These are phyloP conservation scores for Boeremia lycopersici DNA, from an alignment of 2,329 filamentous ascomycete species.

Conservation along the genomic window DNA sequence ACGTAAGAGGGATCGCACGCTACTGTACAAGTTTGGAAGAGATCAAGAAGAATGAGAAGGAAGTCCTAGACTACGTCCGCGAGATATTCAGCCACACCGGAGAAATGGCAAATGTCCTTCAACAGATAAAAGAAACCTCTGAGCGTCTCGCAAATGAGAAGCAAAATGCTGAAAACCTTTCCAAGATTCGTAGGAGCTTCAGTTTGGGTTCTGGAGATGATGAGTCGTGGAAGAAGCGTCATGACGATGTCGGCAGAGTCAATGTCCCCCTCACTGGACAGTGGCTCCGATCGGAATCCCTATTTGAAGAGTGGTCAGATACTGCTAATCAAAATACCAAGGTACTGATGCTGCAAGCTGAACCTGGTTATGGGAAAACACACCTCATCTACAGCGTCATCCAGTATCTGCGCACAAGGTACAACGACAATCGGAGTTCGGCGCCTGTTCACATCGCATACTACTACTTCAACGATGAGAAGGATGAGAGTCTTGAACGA, in stretches of 20 bases:
- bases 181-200: conserved; percentile 10
- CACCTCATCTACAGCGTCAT: neutral
- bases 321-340: neutral
- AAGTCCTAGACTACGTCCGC: neutral
- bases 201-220: neutral
- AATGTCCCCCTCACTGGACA: neutral
- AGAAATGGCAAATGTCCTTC: conserved; percentile 6
- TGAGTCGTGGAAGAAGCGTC: neutral
- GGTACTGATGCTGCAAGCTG: neutral
- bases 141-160: conserved; percentile 15
- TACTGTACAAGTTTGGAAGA: neutral
- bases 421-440: neutral
- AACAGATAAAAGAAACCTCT: conserved; percentile 14
- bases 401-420: neutral
- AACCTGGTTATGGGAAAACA: conserved; percentile 2
- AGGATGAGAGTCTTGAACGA: conserved; percentile 15
- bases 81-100: neutral
- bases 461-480: conserved; percentile 24
- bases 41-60: neutral
- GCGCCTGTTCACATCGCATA: conserved; percentile 14
- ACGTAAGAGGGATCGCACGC: neutral
- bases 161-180: conserved; percentile 7
- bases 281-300: neutral
- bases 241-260: neutral
- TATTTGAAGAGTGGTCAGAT: neutral